Percentiles rank a stretch among this genome's conserved stretches.
phyloP scores from a whole-genome alignment of 805 yeast genomes.

The Monosporozyma servazzii region DNA sequence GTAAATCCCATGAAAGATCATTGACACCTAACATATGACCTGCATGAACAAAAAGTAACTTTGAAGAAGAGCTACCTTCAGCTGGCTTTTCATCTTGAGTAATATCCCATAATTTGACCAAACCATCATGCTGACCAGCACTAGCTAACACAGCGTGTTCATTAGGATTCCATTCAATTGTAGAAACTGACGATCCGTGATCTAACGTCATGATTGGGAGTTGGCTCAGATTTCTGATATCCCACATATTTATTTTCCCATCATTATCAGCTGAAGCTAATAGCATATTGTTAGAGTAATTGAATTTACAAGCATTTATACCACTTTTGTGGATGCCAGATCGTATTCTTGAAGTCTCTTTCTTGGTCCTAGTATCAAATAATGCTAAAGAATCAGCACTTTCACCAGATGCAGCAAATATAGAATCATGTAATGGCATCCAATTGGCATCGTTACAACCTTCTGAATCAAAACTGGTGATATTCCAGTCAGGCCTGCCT shows the following conservation, averaged over 20 bases:
- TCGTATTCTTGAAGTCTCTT: conserved; percentile 1
- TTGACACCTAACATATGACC: conserved; percentile 86
- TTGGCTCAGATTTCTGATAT: conserved; percentile 39
- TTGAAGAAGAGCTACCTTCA: conserved; percentile 2
- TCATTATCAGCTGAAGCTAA: conserved; percentile 59
- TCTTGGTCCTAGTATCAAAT: conserved; percentile 42
- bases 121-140: conserved; percentile 54
- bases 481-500: conserved; percentile 14
- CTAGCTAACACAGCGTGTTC: conserved; percentile 47
- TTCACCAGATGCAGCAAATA: conserved; percentile 65
- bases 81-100: conserved; percentile 18
- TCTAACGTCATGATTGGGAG: conserved; percentile 23
- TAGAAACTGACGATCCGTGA: conserved; percentile 48
- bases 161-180: conserved; percentile 65
- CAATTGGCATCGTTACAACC: conserved; percentile 71
- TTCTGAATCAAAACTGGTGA: conserved; percentile 24
- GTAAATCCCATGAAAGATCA: conserved; percentile 75
- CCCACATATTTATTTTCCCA: conserved; percentile 57
- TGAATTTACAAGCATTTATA: conserved; percentile 52
- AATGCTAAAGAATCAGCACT: conserved; percentile 37
- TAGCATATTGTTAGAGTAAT: conserved; percentile 44
- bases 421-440: conserved; percentile 50
- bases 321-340: conserved; percentile 22
- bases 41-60: conserved; percentile 56
- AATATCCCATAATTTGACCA: conserved; percentile 56